Percentiles rank a stretch among this genome's conserved stretches.
These are phyloP conservation scores for Cryptococcus sp. DNA, from an alignment of 1,284 basidiomycete species.

Conservation along the genomic window DNA sequence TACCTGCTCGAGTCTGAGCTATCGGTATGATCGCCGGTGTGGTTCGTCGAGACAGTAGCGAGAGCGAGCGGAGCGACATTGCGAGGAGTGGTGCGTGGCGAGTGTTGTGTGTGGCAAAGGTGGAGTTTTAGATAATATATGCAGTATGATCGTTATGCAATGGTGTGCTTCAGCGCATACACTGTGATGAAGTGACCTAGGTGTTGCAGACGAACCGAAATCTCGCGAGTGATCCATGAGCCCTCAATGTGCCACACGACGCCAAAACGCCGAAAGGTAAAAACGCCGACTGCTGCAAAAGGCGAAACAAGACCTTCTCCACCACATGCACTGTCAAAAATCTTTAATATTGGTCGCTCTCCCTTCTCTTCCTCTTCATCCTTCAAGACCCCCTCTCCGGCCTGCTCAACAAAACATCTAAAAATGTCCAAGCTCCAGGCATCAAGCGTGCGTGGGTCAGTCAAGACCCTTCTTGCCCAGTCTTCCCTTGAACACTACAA, in stretches of 20 bases:
- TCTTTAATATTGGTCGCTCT: conserved; percentile 1
- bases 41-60: conserved; percentile 27
- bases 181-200: not conserved
- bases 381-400: conserved; percentile 28
- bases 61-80: conserved; percentile 13
- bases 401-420: conserved; percentile 15
- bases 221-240: conserved; percentile 2
- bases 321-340: too few relatives aligned
- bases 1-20: conserved; percentile 58
- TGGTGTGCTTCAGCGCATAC: too few relatives aligned
- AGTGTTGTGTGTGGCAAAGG: not conserved
- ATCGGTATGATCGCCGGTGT: conserved; percentile 48
- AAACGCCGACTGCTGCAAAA: too few relatives aligned
- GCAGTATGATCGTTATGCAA: not conserved
- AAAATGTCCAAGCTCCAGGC: conserved; percentile 77
- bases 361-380: conserved; percentile 20
- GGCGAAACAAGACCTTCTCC: too few relatives aligned
- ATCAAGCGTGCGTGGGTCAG: conserved; percentile 96
- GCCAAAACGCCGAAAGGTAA: conserved; percentile 8
- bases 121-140: not conserved
- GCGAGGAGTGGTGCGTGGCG: conserved; percentile 7
- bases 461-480: conserved; percentile 77
- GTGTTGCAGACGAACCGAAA: conserved; percentile 3
- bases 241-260: conserved; percentile 11
- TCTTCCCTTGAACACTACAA: conserved; percentile 56